Evolutionary conservation across 202 grass and related monocot species (phyloP), one percentile per base, ranked within the genome.

Genomic region (Musa balbisiana): DNA sequence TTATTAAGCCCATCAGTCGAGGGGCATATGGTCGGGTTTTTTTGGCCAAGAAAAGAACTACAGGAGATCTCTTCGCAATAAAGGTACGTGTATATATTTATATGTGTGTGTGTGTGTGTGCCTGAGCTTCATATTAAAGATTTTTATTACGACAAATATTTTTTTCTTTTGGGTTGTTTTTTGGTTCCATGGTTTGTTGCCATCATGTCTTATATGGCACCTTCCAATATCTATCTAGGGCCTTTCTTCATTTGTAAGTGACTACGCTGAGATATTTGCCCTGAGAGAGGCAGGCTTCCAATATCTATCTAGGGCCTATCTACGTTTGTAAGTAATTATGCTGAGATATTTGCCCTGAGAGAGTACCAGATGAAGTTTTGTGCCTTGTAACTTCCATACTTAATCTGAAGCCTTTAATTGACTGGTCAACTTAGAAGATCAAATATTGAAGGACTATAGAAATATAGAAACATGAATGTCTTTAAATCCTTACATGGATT

Each of bases 1-100:
- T 95, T 73, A 95, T 95, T 78, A 99, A 99, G 82, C 96, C 91
- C 67, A 99, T 99, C 26, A 99, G 96, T 49, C 91, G 96, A 72
- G 96, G 96, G 79, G 96, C 96, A 88, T 99, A 95, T 83, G 96
- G n/a, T n/a, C n/a, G n/a, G n/a, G n/a, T n/a, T n/a, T n/a, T n/a
- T n/a, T n/a, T n/a, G n/a, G n/a, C n/a, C 77, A 99, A 99, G 82
- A 99, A 99, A 90, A 92, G 89, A 87, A 99, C 96, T 65, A 99
- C 96, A 49, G 96, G 96, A 74, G 96, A 99, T 74, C 91, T 92
- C 51, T 99, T 99, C 88, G 96, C 96, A 76, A 99, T 99, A 85
- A 99, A 99, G 91, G 96, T 99, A 87, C 20, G n/a, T 72, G 2
- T 9, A 33, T 33, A 33, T 5, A 10, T 14, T n/a, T 10, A 2